A percentile compares a stretch with the other conserved stretches of the same genome.
Evolutionary conservation across 306 rosid species (phyloP).

Genomic region (Rosa persica): DNA sequence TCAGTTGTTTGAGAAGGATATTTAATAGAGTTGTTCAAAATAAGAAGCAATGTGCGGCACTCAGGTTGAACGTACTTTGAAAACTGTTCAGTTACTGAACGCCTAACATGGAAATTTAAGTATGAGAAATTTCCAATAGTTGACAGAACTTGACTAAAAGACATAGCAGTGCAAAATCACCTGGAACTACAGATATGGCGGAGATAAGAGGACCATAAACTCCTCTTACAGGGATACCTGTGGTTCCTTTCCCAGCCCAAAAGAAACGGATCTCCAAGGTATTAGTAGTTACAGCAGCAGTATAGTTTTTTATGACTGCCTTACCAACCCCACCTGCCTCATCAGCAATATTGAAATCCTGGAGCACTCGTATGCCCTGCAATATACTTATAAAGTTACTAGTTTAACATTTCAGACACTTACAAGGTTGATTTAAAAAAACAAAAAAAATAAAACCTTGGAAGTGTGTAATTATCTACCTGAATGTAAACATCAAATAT

Average conservation of each 20-base stretch:
- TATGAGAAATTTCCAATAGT: neutral
- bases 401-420: neutral
- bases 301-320: neutral
- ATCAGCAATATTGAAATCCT: conserved; percentile 57
- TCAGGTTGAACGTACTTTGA: neutral
- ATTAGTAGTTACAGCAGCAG: conserved; percentile 13
- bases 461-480: conserved; percentile 3
- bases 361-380: conserved; percentile 33
- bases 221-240: conserved; percentile 41
- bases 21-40: neutral
- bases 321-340: conserved; percentile 38
- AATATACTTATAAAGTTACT: neutral
- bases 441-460: neutral
- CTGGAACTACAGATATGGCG: conserved; percentile 55
- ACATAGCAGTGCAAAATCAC: conserved; percentile 40
- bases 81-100: neutral
- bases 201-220: conserved; percentile 72
- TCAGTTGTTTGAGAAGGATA: neutral
- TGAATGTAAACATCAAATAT: conserved; percentile 43
- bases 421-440: neutral
- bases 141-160: conserved; percentile 21
- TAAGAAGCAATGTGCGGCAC: neutral
- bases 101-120: neutral
- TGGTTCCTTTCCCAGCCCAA: conserved; percentile 77
- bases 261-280: conserved; percentile 48